phyloP scores from a whole-genome alignment of 208 protist species.

The Leptomonas pyrrhocoris region DNA sequence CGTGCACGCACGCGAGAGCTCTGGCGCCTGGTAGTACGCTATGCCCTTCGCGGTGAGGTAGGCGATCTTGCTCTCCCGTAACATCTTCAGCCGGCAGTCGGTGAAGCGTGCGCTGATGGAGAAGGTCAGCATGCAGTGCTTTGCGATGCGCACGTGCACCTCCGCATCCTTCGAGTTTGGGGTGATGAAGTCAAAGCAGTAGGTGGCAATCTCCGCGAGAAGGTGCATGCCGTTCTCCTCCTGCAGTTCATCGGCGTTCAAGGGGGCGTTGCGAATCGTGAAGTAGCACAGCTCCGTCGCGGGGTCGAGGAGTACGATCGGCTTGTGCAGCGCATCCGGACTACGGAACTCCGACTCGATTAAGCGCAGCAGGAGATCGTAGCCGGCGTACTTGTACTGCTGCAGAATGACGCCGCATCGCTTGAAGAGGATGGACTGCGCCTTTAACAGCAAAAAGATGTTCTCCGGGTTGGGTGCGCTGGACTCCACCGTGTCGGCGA shows the following conservation, averaged over 20 bases:
- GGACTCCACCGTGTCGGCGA: constrained; percentile 35
- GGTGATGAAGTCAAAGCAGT: constrained; percentile 81
- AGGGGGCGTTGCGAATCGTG: constrained; percentile 89
- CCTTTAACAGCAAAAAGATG: constrained; percentile 79
- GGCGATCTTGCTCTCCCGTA: constrained; percentile 47
- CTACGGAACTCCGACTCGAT: constrained; percentile 76
- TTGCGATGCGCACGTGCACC: constrained; percentile 60
- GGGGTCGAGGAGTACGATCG: constrained; percentile 72
- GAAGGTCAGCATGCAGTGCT: constrained; percentile 83
- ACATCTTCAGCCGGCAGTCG: constrained; percentile 74
- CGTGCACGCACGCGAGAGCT: constrained; percentile 76
- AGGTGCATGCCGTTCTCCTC: constrained; percentile 91
- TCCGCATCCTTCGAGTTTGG: constrained; percentile 44
- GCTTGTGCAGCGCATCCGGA: constrained; percentile 68
- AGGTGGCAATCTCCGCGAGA: constrained; percentile 58
- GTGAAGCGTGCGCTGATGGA: constrained; percentile 66
- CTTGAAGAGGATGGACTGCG: constrained; percentile 94
- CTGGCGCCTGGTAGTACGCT: constrained; percentile 56
- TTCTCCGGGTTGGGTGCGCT: constrained; percentile 56
- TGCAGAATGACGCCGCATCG: constrained; percentile 72
- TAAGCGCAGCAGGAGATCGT: constrained; percentile 85
- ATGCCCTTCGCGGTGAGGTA: constrained; percentile 70
- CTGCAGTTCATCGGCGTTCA: constrained; percentile 94
- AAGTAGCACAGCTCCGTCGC: constrained; percentile 90
- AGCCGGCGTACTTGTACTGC: constrained; percentile 96